A percentile compares a stretch with the other conserved stretches of the same genome.
Evolutionary conservation across 148 eudicot species (phyloP).

Genomic region (Vaccinium corymbosum): DNA sequence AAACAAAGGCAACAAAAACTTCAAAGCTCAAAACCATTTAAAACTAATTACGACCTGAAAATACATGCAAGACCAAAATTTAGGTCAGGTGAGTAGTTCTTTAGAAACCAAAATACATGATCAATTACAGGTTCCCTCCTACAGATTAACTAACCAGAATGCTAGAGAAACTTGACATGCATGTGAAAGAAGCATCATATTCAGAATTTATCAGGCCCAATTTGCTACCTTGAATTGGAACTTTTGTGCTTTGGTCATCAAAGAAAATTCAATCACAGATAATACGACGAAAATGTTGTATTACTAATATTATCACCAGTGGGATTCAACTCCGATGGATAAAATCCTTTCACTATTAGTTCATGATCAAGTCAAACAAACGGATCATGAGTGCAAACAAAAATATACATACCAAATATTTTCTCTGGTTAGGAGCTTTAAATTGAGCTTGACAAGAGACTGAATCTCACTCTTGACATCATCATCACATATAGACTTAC

Average conservation of each 20-base stretch:
- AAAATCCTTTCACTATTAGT: background rate
- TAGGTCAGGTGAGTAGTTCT: too few relatives aligned
- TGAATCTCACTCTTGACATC: conserved; percentile 69
- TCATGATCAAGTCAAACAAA: background rate
- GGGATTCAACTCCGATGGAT: background rate
- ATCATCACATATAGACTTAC: conserved; percentile 27
- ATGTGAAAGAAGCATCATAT: background rate
- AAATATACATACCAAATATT: conserved; percentile 50
- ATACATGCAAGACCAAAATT: background rate
- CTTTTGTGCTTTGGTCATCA: background rate
- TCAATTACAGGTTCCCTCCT: too few relatives aligned
- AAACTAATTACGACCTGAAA: background rate
- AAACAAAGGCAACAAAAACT: background rate
- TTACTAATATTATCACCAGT: background rate
- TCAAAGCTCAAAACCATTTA: background rate
- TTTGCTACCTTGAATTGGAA: background rate
- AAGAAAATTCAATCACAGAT: background rate
- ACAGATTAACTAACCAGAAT: background rate
- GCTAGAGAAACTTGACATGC: background rate
- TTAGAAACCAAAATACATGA: too few relatives aligned
- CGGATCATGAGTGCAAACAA: background rate
- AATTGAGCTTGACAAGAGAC: conserved; percentile 81
- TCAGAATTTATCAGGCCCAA: background rate
- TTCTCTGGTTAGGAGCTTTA: conserved; percentile 54
- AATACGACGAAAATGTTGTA: background rate